Percentiles rank a stretch among this genome's conserved stretches.
Evolutionary conservation across 1,284 basidiomycete genomes (phyloP).

Genomic region (Inonotus obliquus): DNA sequence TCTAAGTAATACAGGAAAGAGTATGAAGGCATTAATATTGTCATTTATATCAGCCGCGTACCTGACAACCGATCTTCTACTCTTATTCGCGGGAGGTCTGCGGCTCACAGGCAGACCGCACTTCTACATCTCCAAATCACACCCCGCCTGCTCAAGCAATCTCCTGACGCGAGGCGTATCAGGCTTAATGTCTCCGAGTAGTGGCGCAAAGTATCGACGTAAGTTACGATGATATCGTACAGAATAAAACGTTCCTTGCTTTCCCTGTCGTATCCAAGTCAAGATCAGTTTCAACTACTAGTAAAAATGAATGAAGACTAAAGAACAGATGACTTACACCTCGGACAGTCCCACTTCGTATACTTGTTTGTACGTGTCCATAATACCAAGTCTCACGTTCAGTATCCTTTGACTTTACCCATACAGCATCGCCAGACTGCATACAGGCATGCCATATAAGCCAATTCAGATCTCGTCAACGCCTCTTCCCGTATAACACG

Average conservation of each 20-base stretch:
- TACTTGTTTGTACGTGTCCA: conserved; percentile 13
- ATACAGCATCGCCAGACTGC: conserved; percentile 18
- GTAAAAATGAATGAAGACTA: not conserved
- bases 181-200: conserved; percentile 21
- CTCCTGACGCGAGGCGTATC: conserved; percentile 12
- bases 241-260: conserved; percentile 14
- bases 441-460: not conserved
- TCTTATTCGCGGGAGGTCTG: no score
- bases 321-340: conserved; percentile 11
- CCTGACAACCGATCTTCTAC: no score
- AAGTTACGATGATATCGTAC: conserved; percentile 17
- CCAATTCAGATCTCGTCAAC: not conserved
- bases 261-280: conserved; percentile 6
- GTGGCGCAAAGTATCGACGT: conserved; percentile 13
- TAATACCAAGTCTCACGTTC: conserved; percentile 17
- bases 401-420: conserved; percentile 16
- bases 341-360: conserved; percentile 9
- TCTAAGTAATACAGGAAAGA: no score
- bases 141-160: conserved; percentile 14
- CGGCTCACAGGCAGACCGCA: no score
- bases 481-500: not conserved
- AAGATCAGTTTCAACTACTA: not conserved
- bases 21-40: no score
- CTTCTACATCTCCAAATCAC: conserved; percentile 5
- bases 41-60: no score